Base-by-base conservation (phyloP, 805 yeast genomes). In the Sugiyamaella americana region DNA sequence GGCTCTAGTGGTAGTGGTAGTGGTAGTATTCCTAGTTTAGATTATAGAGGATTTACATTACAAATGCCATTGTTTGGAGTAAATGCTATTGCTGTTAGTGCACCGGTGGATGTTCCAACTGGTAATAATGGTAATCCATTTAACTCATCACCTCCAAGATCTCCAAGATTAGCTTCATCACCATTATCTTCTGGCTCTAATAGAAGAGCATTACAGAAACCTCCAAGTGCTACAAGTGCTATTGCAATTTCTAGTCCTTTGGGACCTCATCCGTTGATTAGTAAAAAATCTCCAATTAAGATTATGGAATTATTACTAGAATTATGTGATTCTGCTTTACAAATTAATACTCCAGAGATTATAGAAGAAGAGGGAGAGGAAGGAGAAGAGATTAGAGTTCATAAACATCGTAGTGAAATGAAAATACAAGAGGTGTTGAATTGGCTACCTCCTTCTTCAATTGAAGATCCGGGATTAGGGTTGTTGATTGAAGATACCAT, bases 251-350 rank as follows among this genome's bases (percentile, higher is more conserved):
- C 48, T 4, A 21, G 44, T 13, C 19, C 50, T 5, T 30, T 43
- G 5, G 26, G 47, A 1, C 44, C 52, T 16, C 43, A 46, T 11
- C 43, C 42, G 16, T 32, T 23, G 8, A 20, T 29, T 23, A 10
- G 51, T 32, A 73, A 67, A 57, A 70, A 65, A 30, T 72, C 68
- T 20, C 76, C 70, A 41, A 67, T 68, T 53, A 46, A 55, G n/a
- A 81, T 44, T 78, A 74, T 46, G 63, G 75, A 64, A 45, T 50
- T 62, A 44, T 59, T 85, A 10, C 60, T 76, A 3, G 87, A 83
- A 17, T 70, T 84, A 43, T 80, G 89, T 58, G 88, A 86, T 45
- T 81, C 80, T 51, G 89, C 95, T 0, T 66, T 87, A 18, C 70
- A 74, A 36, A 76, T 88, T 10, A 86, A 84, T 55, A 82, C 85